These are phyloP conservation scores for Crataegus laevigata DNA, from an alignment of 306 rosid genomes.

Conservation along the genomic window DNA sequence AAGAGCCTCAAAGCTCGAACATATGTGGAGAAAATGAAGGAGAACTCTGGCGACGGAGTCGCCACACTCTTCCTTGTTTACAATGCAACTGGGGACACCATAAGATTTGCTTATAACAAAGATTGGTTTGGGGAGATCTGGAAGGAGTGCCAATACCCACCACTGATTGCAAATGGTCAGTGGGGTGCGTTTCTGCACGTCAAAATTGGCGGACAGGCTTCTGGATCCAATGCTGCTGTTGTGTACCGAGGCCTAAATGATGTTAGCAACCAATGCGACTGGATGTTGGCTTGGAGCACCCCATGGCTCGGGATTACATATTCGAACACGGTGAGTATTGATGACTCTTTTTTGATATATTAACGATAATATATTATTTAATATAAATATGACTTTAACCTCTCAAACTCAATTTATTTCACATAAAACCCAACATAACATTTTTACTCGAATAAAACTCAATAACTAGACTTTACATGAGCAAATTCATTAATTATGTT, in stretches of 20 bases:
- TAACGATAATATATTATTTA: no score
- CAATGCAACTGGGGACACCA: neutral
- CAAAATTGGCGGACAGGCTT: neutral
- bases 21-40: neutral
- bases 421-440: no score
- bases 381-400: no score
- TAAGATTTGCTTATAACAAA: neutral
- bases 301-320: neutral
- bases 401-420: no score
- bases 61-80: neutral
- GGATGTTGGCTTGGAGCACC: neutral
- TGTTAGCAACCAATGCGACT: neutral
- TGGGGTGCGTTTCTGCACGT: conserved; percentile 12
- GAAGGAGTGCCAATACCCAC: neutral
- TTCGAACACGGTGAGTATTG: neutral
- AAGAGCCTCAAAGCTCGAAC: neutral
- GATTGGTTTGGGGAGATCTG: neutral
- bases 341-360: no score
- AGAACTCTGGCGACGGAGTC: neutral
- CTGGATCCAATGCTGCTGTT: neutral
- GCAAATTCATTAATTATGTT: no score
- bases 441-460: no score
- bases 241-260: neutral
- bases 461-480: no score
- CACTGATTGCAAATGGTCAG: neutral